Evolutionary conservation across 306 rosid species (phyloP).

Genomic region (Prunus davidiana): DNA sequence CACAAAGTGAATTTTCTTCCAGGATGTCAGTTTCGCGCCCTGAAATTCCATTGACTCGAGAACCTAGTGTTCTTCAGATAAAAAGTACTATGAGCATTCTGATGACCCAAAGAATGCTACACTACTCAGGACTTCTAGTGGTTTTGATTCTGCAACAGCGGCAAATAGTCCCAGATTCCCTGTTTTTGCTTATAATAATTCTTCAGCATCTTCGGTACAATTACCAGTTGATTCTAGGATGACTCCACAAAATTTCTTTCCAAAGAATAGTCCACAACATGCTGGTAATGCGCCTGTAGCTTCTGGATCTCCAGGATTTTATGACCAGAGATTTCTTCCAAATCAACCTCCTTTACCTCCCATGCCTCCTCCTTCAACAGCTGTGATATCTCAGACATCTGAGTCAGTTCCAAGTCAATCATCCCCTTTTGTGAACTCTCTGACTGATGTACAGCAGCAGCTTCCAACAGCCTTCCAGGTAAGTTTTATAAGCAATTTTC

Average conservation of each 20-base stretch:
- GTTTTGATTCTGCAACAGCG: slow-evolving; percentile 56
- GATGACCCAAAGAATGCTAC: slow-evolving; percentile 64
- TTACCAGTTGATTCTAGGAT: slow-evolving; percentile 56
- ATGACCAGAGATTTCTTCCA: slow-evolving; percentile 71
- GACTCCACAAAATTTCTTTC: slow-evolving; percentile 51
- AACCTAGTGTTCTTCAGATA: slow-evolving; percentile 84
- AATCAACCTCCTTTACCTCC: slow-evolving; percentile 98
- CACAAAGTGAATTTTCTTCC: slow-evolving; percentile 82
- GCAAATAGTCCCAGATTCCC: slow-evolving; percentile 54
- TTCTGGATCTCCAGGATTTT: slow-evolving; percentile 71
- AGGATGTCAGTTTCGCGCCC: slow-evolving; percentile 84
- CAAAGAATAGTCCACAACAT: slow-evolving; percentile 67
- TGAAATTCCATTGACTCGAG: slow-evolving; percentile 71
- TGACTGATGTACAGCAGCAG: slow-evolving; percentile 56
- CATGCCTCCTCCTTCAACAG: slow-evolving; percentile 81
- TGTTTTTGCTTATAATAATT: slow-evolving; percentile 45
- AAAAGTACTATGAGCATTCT: slow-evolving; percentile 69
- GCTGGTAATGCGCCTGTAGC: slow-evolving; percentile 47
- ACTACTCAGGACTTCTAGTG: slow-evolving; percentile 46
- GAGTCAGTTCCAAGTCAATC: slow-evolving; percentile 64
- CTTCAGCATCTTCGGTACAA: slow-evolving; percentile 54
- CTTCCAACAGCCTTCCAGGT: slow-evolving; percentile 58
- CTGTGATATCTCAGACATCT: slow-evolving; percentile 54
- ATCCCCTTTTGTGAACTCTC: slow-evolving; percentile 54
- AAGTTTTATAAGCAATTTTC: slow-evolving; percentile 15